Evolutionary conservation across 164 flowering plant species (phyloP).

Genomic region (Houttuynia cordata): DNA sequence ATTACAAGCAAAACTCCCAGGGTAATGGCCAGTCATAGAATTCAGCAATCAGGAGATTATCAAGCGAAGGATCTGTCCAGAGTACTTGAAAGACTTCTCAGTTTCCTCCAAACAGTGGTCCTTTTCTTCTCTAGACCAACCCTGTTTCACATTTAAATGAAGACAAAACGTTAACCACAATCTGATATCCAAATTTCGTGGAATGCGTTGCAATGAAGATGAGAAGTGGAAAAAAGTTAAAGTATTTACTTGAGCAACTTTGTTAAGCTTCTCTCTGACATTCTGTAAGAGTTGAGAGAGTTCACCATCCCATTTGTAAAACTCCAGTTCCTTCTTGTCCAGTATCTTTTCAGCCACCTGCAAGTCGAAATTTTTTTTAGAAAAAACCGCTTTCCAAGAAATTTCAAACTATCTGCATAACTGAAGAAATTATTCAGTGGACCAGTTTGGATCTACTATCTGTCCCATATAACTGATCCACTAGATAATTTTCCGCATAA

Average conservation of each 20-base stretch:
- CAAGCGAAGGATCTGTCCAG: constrained; percentile 72
- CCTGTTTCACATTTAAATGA: constrained; percentile 22
- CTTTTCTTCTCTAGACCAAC: constrained; percentile 94
- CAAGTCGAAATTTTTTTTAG: not conserved
- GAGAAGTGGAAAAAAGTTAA: not conserved
- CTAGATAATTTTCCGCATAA: too few relatives aligned
- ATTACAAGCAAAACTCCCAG: not conserved
- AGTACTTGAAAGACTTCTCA: constrained; percentile 74
- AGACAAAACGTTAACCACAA: too few relatives aligned
- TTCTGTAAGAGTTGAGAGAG: constrained; percentile 67
- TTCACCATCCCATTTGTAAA: constrained; percentile 95
- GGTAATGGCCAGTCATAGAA: not conserved
- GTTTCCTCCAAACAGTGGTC: constrained; percentile 91
- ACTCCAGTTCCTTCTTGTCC: constrained; percentile 68
- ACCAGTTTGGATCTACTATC: too few relatives aligned
- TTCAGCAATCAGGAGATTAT: constrained; percentile 42
- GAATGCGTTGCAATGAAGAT: not conserved
- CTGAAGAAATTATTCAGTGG: too few relatives aligned
- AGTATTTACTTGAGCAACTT: constrained; percentile 64
- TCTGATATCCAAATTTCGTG: too few relatives aligned
- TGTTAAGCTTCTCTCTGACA: constrained; percentile 79
- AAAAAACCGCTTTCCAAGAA: not conserved
- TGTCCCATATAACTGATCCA: too few relatives aligned
- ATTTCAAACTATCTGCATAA: too few relatives aligned
- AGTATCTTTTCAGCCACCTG: constrained; percentile 84